Evolutionary conservation across 2,329 filamentous ascomycete species (phyloP).

Genomic region (Aureobasidium vineae): DNA sequence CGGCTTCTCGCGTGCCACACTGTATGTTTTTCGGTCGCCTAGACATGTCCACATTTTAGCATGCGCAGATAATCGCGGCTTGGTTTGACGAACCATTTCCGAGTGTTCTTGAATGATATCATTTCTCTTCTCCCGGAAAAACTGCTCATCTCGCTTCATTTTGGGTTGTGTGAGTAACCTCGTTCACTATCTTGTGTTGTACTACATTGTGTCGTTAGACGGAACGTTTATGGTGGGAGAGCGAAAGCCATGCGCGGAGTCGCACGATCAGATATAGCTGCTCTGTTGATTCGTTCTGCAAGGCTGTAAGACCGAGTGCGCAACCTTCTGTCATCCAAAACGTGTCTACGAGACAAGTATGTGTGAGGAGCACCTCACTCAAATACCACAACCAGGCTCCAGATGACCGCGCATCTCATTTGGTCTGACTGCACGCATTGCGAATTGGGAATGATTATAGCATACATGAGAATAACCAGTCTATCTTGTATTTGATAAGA

Average conservation of each 20-base stretch:
- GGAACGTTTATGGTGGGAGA: neutral
- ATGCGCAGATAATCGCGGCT: neutral
- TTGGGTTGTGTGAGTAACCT: neutral
- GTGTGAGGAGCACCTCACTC: neutral
- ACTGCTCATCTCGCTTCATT: neutral
- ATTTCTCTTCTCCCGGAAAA: neutral
- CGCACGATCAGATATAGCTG: neutral
- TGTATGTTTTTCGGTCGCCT: neutral
- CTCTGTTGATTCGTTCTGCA: neutral
- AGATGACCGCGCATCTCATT: neutral
- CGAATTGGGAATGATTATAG: neutral
- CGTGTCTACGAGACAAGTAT: neutral
- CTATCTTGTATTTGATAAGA: neutral
- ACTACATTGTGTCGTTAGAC: neutral
- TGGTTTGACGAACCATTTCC: neutral
- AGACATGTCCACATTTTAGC: neutral
- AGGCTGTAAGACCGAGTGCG: neutral
- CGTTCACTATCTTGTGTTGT: neutral
- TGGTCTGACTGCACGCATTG: neutral
- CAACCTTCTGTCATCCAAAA: neutral
- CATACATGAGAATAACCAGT: neutral
- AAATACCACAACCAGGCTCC: neutral
- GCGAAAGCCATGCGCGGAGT: neutral
- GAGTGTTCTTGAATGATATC: neutral
- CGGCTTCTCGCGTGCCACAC: constrained; percentile 5